Conservation (phyloP, 129 eudicot species). For the Logfia minima region DNA sequence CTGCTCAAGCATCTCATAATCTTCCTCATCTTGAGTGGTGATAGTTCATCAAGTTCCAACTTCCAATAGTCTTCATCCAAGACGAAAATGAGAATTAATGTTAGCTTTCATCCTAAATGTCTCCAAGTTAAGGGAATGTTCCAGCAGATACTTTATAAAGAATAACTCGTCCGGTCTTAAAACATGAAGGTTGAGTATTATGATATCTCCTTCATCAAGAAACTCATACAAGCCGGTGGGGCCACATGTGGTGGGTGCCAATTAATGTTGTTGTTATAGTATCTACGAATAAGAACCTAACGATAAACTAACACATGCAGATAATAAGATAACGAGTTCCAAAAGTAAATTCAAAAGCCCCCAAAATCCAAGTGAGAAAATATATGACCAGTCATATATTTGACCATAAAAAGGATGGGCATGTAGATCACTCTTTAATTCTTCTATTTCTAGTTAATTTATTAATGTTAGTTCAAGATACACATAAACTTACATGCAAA, state of each 20-base stretch:
- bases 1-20: background rate
- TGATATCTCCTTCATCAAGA: slow-evolving; percentile 17
- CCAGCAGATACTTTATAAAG: slow-evolving; percentile 20
- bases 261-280: background rate
- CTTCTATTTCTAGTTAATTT: background rate
- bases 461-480: background rate
- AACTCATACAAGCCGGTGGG: slow-evolving; percentile 27
- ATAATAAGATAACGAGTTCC: background rate
- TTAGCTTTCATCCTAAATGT: slow-evolving; percentile 7
- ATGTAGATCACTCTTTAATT: background rate
- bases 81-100: too few relatives aligned
- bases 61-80: too few relatives aligned
- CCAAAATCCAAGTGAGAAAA: background rate
- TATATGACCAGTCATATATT: background rate
- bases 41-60: too few relatives aligned
- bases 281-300: slow-evolving; percentile 17
- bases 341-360: background rate
- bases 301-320: background rate
- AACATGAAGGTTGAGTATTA: slow-evolving; percentile 14
- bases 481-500: too few relatives aligned
- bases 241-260: slow-evolving; percentile 10
- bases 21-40: too few relatives aligned
- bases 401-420: too few relatives aligned
- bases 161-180: slow-evolving; percentile 8
- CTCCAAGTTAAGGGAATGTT: slow-evolving; percentile 1